Evolutionary conservation across 2,329 filamentous ascomycete species (phyloP).

Genomic region (Xylariaceae sp.): DNA sequence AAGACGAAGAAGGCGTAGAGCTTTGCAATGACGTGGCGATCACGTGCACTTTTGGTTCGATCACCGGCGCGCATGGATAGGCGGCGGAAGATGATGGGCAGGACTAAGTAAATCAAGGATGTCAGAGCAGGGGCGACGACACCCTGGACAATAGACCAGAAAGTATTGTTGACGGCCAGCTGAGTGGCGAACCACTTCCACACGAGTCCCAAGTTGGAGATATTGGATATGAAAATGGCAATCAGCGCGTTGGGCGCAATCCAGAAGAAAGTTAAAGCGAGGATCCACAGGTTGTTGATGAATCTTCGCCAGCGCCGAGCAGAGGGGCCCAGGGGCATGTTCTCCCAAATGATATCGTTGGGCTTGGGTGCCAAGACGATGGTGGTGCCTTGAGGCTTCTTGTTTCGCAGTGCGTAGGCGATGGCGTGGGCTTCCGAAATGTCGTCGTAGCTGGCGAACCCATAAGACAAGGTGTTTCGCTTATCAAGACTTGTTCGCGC

Average conservation of each 20-base stretch:
- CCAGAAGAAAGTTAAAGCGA: conserved; percentile 77
- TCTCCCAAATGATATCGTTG: conserved; percentile 94
- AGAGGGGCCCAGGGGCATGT: conserved; percentile 68
- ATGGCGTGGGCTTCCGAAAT: conserved; percentile 86
- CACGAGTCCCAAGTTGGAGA: conserved; percentile 73
- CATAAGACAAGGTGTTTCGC: conserved; percentile 83
- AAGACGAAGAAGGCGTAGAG: conserved; percentile 95
- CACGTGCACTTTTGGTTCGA: conserved; percentile 84
- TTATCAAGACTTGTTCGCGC: conserved; percentile 79
- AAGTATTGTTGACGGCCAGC: conserved; percentile 57
- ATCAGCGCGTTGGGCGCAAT: conserved; percentile 91
- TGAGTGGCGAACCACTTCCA: conserved; percentile 71
- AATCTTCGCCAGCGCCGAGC: conserved; percentile 69
- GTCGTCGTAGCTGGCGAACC: conserved; percentile 88
- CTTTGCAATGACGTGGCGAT: conserved; percentile 85
- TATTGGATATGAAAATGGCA: conserved; percentile 85
- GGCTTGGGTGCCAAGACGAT: conserved; percentile 79
- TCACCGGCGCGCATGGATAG: conserved; percentile 82
- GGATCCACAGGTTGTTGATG: conserved; percentile 81
- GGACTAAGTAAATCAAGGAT: conserved; percentile 78
- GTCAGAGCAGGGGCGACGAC: conserved; percentile 83
- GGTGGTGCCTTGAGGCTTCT: conserved; percentile 73
- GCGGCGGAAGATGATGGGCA: conserved; percentile 88
- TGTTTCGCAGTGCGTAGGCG: conserved; percentile 75
- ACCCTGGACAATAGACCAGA: conserved; percentile 90